Percentiles rank a stretch among this genome's conserved stretches.
phyloP scores from a whole-genome alignment of 345 rosid genomes.

The Arabidopsis arenosa region DNA sequence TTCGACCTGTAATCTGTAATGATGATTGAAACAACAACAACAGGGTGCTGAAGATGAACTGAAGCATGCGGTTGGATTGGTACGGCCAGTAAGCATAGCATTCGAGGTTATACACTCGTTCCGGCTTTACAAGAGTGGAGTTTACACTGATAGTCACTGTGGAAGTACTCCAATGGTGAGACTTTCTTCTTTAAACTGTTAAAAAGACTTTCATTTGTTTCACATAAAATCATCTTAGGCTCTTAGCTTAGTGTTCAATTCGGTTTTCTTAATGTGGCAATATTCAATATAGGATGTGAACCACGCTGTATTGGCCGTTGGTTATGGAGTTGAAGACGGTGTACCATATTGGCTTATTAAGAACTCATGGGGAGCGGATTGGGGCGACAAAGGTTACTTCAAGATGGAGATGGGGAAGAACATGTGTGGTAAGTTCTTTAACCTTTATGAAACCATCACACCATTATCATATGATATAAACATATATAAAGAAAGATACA shows the following conservation, averaged over 20 bases:
- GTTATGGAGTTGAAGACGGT: constrained; percentile 85
- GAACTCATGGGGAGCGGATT: constrained; percentile 87
- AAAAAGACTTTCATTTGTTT: neutral
- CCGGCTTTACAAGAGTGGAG: constrained; percentile 78
- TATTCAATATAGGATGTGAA: constrained; percentile 89
- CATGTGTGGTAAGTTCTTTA: constrained; percentile 85
- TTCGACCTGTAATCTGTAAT: constrained; percentile 5
- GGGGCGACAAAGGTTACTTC: constrained; percentile 92
- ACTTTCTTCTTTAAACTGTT: constrained; percentile 16
- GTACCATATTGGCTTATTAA: constrained; percentile 88
- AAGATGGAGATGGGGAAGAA: constrained; percentile 95
- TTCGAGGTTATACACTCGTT: constrained; percentile 74
- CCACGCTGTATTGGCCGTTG: constrained; percentile 96
- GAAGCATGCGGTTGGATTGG: constrained; percentile 85
- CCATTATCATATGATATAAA: neutral
- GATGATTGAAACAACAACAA: constrained; percentile 11
- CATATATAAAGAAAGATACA: too few relatives aligned
- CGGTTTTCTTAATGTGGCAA: constrained; percentile 11
- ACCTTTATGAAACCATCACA: constrained; percentile 4
- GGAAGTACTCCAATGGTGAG: constrained; percentile 80
- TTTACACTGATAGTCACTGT: constrained; percentile 70
- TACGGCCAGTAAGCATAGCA: constrained; percentile 94
- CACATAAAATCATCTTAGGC: neutral
- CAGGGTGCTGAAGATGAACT: constrained; percentile 96
- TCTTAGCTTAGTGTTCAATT: neutral